Percentiles rank a stretch among this genome's conserved stretches.
Evolutionary conservation across 1,284 basidiomycete species (phyloP).

Genomic region (Microbotryum intermedium): DNA sequence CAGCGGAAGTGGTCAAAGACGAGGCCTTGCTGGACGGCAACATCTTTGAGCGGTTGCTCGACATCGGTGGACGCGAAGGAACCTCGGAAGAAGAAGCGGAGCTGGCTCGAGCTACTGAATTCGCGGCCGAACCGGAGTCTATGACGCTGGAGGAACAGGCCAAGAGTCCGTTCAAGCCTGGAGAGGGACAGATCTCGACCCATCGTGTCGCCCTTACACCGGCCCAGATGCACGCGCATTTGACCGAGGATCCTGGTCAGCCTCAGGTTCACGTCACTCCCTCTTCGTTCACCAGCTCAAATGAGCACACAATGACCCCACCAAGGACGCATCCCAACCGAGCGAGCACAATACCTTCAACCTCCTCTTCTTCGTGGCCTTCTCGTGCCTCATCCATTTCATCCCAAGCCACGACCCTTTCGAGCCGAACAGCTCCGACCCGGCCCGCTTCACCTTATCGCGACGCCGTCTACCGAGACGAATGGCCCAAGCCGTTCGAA

Average conservation of each 20-base stretch:
- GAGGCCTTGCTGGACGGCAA: background rate
- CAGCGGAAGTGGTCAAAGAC: background rate
- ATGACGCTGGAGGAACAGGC: conserved; percentile 12
- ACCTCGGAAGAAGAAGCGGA: conserved; percentile 4
- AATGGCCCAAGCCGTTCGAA: conserved; percentile 20
- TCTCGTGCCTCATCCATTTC: no score
- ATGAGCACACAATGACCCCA: no score
- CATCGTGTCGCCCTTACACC: no score
- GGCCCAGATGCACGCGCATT: no score
- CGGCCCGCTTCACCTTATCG: background rate
- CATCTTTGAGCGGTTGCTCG: conserved; percentile 20
- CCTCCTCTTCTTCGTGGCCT: background rate
- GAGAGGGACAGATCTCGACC: no score
- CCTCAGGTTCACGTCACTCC: no score
- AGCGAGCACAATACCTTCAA: background rate
- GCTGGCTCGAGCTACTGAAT: conserved; percentile 3
- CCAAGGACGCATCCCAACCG: background rate
- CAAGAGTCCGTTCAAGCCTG: background rate
- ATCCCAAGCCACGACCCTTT: no score
- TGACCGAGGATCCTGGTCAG: no score
- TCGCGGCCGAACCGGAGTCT: conserved; percentile 12
- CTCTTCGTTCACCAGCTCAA: no score
- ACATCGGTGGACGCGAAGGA: conserved; percentile 22
- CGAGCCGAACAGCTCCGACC: background rate
- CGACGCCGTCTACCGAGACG: background rate